These are phyloP conservation scores for Biscogniauxia mediterranea DNA, from an alignment of 2,329 filamentous ascomycete genomes.

Conservation along the genomic window DNA sequence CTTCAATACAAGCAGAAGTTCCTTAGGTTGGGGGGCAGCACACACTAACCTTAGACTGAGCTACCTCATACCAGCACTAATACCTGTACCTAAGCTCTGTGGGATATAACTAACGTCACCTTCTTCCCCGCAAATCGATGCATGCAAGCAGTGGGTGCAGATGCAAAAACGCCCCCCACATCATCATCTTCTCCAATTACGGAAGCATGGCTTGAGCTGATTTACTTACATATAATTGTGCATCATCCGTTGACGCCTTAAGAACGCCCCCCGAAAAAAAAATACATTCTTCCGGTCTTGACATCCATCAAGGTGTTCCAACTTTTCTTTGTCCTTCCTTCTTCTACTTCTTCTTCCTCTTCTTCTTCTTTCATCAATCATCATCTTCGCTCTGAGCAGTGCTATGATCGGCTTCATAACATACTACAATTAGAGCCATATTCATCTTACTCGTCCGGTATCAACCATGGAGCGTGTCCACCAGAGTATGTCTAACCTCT, in stretches of 20 bases:
- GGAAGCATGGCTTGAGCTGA: not conserved
- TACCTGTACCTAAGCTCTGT: too few relatives aligned
- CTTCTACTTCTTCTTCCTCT: too few relatives aligned
- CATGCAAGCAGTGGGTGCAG: conserved; percentile 4
- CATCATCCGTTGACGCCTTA: not conserved
- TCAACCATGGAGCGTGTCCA: conserved; percentile 32
- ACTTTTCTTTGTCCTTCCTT: not conserved
- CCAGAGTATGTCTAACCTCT: conserved; percentile 23
- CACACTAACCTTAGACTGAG: not conserved
- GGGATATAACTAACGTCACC: not conserved
- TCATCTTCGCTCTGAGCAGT: not conserved
- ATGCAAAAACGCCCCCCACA: conserved; percentile 11
- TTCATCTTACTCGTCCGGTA: not conserved
- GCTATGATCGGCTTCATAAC: not conserved
- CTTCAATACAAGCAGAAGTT: too few relatives aligned
- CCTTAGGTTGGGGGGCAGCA: too few relatives aligned
- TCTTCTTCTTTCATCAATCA: too few relatives aligned
- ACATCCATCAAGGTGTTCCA: not conserved
- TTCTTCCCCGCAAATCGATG: conserved; percentile 17
- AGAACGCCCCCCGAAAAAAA: not conserved
- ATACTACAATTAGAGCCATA: not conserved
- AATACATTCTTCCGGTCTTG: not conserved
- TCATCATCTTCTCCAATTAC: conserved; percentile 11
- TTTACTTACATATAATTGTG: not conserved
- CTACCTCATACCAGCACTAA: too few relatives aligned